These are phyloP conservation scores for Leccinum boreale DNA, from an alignment of 768 basidiomycete genomes.

Conservation along the genomic window DNA sequence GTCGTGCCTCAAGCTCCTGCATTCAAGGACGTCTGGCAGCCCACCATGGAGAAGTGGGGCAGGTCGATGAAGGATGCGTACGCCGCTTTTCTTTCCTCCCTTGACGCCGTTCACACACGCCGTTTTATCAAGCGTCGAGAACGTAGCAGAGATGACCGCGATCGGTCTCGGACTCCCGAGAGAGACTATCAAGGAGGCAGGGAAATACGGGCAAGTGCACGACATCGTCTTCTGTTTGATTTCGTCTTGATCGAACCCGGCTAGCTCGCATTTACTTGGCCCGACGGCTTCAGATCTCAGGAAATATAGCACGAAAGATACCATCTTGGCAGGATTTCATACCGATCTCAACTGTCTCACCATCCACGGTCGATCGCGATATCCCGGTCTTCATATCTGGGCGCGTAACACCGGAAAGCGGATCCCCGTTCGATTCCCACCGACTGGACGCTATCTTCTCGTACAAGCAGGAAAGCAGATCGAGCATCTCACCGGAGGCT, in stretches of 20 bases:
- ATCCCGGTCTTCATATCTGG: constrained; percentile 91
- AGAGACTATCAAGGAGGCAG: constrained; percentile 73
- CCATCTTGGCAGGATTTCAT: constrained; percentile 93
- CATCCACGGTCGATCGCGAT: constrained; percentile 84
- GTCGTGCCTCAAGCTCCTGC: constrained; percentile 65
- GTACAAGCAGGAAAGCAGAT: constrained; percentile 97
- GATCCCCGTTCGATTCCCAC: constrained; percentile 83
- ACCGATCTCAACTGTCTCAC: constrained; percentile 92
- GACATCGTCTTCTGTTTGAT: neutral
- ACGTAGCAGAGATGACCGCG: constrained; percentile 85
- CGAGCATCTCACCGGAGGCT: constrained; percentile 79
- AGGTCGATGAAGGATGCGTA: constrained; percentile 84
- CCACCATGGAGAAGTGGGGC: constrained; percentile 84
- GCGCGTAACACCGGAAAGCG: constrained; percentile 91
- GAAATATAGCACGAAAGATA: constrained; percentile 74
- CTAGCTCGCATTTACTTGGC: constrained; percentile 81
- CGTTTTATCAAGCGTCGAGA: constrained; percentile 58
- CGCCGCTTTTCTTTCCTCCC: constrained; percentile 25
- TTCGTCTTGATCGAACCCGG: neutral
- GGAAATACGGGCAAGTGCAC: constrained; percentile 70
- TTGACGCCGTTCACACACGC: constrained; percentile 1
- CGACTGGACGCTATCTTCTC: constrained; percentile 74
- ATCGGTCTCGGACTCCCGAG: constrained; percentile 74
- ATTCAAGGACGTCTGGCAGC: constrained; percentile 63
- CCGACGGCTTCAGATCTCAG: constrained; percentile 90